These are phyloP conservation scores for Testicularia cyperi DNA, from an alignment of 1,284 basidiomycete genomes.

Conservation along the genomic window DNA sequence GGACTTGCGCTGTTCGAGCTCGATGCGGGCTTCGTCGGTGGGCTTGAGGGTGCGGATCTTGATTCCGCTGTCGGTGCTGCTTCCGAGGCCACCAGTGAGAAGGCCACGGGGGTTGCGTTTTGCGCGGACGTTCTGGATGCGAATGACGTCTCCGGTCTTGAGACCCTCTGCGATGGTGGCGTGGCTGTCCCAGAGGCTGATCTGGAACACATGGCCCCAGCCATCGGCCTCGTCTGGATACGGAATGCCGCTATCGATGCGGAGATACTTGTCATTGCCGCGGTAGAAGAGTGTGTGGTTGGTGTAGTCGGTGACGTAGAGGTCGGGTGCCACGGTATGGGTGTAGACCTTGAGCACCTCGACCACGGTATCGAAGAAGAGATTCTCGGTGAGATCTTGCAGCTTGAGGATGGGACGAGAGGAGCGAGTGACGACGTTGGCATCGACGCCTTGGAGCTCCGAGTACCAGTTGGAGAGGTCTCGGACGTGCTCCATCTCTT, in stretches of 20 bases:
- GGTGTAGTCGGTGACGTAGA: conserved; percentile 55
- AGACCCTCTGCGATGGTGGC: conserved; percentile 38
- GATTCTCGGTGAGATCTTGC: conserved; percentile 19
- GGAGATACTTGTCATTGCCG: conserved; percentile 40
- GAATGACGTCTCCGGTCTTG: conserved; percentile 40
- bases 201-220: conserved; percentile 44
- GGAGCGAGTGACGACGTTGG: conserved; percentile 12
- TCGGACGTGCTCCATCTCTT: conserved; percentile 37
- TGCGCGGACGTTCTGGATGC: conserved; percentile 42
- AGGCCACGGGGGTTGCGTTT: conserved; percentile 33
- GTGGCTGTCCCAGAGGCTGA: conserved; percentile 47
- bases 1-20: conserved; percentile 14
- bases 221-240: conserved; percentile 32
- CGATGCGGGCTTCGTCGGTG: conserved; percentile 19
- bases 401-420: conserved; percentile 26
- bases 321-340: conserved; percentile 32
- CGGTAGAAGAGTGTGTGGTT: conserved; percentile 32
- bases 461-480: conserved; percentile 31
- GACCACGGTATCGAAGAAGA: conserved; percentile 45
- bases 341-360: conserved; percentile 48
- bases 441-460: conserved; percentile 20
- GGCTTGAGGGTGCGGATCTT: conserved; percentile 35
- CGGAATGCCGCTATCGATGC: conserved; percentile 6
- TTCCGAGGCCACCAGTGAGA: conserved; percentile 43
- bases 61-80: conserved; percentile 31